Base-by-base conservation (phyloP, 306 rosid genomes). In the Casuarina cunninghamiana region DNA sequence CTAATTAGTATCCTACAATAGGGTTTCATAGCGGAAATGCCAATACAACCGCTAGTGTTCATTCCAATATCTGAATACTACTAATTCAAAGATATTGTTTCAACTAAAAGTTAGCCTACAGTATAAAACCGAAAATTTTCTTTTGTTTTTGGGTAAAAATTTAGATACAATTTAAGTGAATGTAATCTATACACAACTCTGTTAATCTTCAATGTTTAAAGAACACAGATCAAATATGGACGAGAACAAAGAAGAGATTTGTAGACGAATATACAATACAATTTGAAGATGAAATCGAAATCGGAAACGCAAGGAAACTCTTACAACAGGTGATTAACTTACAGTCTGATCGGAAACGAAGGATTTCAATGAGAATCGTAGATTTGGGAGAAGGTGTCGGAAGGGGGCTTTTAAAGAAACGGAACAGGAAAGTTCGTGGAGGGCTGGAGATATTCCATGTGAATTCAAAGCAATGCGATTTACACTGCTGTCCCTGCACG, bases 21-120 rank as follows among this genome's bases (percentile, higher is more conserved):
- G 8, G 97, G 97, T 72, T 82, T 89, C 92, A 93, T 87, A 77
- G 88, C 80, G 48, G 88, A 80, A 81, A 93, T 86, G 82, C 96
- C 95, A 84, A 88, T 63, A 84, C 75, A 88, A 68, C 93, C 73
- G 79, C 91, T 84, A 78, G 83, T 74, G 72, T 81, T 83, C 96
- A 91, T 87, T 85, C 55, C 38, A 77, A 43, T 69, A 74, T 82
- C 70, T 80, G 53, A 71, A 71, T 43, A 71, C 72, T 46, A 41
- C 48, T 9, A 53, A 41, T 19, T 3, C 39, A 3, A 66, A 21
- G 17, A 1, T 53, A 53, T 16, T 58, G 26, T 58, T 58, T 58
- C 65, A n/a, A n/a, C 13, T 3, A 9, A 58, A 26, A 58, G 12
- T 26, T 54, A 19, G 3, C 37, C 65, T 26, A 58, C 39, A 58